A percentile compares a stretch with the other conserved stretches of the same genome.
phyloP scores from a whole-genome alignment of 2,329 filamentous ascomycete genomes.

The Tolypocladium pustulatum region DNA sequence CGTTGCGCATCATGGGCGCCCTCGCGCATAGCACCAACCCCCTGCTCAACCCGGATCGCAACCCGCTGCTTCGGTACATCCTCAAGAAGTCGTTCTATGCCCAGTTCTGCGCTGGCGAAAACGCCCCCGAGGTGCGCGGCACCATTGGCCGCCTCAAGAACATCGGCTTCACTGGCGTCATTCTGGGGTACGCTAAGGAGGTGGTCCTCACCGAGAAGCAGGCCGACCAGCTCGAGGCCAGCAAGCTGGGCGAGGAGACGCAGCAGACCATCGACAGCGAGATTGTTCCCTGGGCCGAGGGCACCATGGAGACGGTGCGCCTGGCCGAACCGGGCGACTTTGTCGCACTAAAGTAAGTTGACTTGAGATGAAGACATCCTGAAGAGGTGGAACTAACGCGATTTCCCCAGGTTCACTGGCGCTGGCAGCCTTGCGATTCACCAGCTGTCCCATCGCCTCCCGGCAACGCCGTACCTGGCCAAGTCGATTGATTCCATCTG shows the following conservation, averaged over 20 bases:
- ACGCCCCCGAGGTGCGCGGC: constrained; percentile 51
- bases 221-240: constrained; percentile 29
- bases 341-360: constrained; percentile 49
- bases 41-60: constrained; percentile 64
- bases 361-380: no score
- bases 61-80: constrained; percentile 57
- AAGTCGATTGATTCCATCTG: constrained; percentile 67
- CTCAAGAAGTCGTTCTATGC: constrained; percentile 79
- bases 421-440: constrained; percentile 65
- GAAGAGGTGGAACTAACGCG: not conserved
- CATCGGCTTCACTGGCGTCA: constrained; percentile 74
- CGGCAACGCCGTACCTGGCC: constrained; percentile 54
- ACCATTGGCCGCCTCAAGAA: constrained; percentile 57
- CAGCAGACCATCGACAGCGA: constrained; percentile 44
- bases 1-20: constrained; percentile 54
- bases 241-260: constrained; percentile 35
- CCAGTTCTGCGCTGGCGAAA: constrained; percentile 85
- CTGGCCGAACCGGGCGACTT: constrained; percentile 55
- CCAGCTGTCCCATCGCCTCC: constrained; percentile 50
- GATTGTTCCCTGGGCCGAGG: constrained; percentile 60
- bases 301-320: constrained; percentile 62
- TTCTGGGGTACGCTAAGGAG: constrained; percentile 75
- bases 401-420: constrained; percentile 55
- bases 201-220: constrained; percentile 57
- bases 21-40: constrained; percentile 60